Conservation (phyloP, 768 basidiomycete genomes). For the Scleroderma citrinum region DNA sequence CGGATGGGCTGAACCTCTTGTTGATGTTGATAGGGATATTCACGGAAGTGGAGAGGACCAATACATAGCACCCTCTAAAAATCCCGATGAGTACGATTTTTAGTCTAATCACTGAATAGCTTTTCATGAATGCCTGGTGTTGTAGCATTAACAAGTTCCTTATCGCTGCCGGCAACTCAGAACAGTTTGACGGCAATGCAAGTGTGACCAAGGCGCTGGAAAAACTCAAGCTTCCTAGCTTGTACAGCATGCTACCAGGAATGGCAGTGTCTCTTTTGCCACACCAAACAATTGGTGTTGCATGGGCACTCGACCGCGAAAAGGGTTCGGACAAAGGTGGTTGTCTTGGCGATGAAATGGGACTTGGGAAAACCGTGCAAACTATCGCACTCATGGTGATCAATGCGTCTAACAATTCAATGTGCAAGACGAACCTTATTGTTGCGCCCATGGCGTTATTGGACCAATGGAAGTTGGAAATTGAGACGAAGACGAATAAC, state of each 20-base stretch:
- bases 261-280: conserved; percentile 61
- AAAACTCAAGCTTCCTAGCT: conserved; percentile 43
- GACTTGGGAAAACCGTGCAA: conserved; percentile 56
- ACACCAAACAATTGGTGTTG: conserved; percentile 53
- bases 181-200: conserved; percentile 53
- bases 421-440: conserved; percentile 60
- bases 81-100: conserved; percentile 45
- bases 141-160: conserved; percentile 47
- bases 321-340: conserved; percentile 25
- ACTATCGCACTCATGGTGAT: conserved; percentile 57
- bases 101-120: neutral
- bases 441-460: conserved; percentile 61
- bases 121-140: neutral
- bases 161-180: conserved; percentile 49
- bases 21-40: conserved; percentile 33
- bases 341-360: conserved; percentile 35
- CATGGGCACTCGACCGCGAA: conserved; percentile 39
- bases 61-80: conserved; percentile 41
- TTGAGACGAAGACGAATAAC: conserved; percentile 45
- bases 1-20: neutral
- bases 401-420: conserved; percentile 45
- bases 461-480: conserved; percentile 60
- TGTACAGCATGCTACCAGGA: conserved; percentile 47
- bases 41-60: conserved; percentile 41
- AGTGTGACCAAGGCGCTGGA: conserved; percentile 52